Conservation (phyloP, 192 early-diverging fungal species). For the Tieghemiomyces parasiticus region DNA sequence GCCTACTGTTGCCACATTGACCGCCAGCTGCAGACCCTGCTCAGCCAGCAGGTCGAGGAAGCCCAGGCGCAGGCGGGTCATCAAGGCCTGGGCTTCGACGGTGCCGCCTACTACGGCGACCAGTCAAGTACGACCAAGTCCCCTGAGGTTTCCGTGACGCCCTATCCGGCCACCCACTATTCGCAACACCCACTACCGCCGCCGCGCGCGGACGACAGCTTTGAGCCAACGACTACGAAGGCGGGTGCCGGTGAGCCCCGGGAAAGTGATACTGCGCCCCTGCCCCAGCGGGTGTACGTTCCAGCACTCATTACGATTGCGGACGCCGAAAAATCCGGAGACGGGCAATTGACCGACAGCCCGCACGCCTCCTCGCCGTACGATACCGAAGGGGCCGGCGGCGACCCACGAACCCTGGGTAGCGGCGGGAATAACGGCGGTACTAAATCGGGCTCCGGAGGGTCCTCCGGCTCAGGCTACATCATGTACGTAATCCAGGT, state of each 20-base stretch:
- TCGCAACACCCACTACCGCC: neutral
- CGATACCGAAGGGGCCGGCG: neutral
- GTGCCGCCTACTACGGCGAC: neutral
- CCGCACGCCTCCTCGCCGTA: neutral
- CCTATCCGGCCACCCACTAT: constrained; percentile 1
- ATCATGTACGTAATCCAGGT: constrained; percentile 33
- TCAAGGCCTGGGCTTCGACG: neutral
- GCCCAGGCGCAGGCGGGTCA: neutral
- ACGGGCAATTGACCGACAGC: neutral
- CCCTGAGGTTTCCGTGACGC: neutral
- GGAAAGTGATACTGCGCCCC: neutral
- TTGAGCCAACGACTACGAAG: neutral
- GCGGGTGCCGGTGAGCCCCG: neutral
- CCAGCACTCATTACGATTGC: constrained; percentile 7
- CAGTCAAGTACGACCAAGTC: too few relatives aligned
- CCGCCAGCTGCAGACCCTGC: constrained; percentile 25
- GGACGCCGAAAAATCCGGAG: constrained; percentile 8
- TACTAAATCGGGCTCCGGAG: neutral
- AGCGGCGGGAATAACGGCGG: neutral
- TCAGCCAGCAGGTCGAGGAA: constrained; percentile 25
- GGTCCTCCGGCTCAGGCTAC: constrained; percentile 19
- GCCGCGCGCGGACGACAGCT: neutral
- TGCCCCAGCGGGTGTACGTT: neutral
- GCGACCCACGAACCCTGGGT: neutral
- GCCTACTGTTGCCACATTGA: constrained; percentile 29